These are phyloP conservation scores for Pseudisothecium myosuroides DNA, from an alignment of 225 moss, liverwort and hornwort genomes.

Conservation along the genomic window DNA sequence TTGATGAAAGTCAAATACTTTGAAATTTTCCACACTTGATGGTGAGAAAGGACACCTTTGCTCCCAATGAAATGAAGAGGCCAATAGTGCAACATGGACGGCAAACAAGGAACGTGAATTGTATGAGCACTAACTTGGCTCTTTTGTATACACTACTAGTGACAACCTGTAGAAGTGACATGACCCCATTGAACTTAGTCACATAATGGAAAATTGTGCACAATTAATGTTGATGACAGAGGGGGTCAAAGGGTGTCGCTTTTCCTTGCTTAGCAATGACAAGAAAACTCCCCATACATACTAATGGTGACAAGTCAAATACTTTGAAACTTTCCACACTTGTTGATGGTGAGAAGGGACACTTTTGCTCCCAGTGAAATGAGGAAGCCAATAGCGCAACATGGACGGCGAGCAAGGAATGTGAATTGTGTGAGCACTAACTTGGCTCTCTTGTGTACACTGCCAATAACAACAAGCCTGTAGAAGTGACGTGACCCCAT, in stretches of 20 bases:
- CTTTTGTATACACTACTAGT: background rate
- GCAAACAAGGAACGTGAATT: background rate
- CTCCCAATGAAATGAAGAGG: background rate
- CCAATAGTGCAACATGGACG: background rate
- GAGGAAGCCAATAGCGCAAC: background rate
- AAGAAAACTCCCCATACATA: background rate
- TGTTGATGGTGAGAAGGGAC: background rate
- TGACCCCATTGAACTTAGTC: background rate
- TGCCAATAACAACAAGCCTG: too few relatives aligned
- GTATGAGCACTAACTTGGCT: background rate
- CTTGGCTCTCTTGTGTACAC: background rate
- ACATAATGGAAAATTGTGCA: background rate
- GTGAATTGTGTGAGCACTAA: background rate
- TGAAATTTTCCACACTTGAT: too few relatives aligned
- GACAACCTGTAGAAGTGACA: too few relatives aligned
- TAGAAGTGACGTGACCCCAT: too few relatives aligned
- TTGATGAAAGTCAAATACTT: background rate
- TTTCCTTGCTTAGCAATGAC: background rate
- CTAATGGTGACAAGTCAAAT: too few relatives aligned
- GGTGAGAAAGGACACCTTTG: background rate
- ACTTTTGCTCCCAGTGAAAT: background rate
- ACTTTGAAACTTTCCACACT: too few relatives aligned
- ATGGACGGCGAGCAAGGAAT: background rate
- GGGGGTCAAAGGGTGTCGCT: too few relatives aligned
- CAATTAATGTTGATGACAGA: too few relatives aligned